Conservation (phyloP, 169 alveolate genomes). For the Perkinsus olseni region DNA sequence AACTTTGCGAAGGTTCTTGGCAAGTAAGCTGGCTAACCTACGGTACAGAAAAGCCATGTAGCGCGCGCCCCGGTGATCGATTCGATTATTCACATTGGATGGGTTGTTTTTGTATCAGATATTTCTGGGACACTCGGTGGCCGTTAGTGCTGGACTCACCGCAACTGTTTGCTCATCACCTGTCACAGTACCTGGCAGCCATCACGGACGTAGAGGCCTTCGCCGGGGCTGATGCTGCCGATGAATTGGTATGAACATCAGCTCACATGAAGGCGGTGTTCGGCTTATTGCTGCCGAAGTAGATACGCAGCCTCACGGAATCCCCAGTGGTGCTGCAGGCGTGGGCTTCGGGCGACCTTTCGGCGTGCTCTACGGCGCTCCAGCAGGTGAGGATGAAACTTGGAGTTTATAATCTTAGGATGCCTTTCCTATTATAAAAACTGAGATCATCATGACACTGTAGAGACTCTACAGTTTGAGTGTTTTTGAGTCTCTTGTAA, state of each 20-base stretch:
- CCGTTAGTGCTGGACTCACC: background rate
- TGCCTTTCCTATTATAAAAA: too few relatives aligned
- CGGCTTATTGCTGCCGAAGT: background rate
- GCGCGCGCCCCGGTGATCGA: background rate
- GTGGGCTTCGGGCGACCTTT: background rate
- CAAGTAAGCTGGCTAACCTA: too few relatives aligned
- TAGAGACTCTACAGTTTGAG: too few relatives aligned
- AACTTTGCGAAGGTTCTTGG: background rate
- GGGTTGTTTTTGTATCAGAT: background rate
- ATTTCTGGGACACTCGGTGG: background rate
- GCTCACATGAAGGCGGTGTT: background rate
- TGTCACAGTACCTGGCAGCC: background rate
- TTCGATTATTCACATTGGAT: too few relatives aligned
- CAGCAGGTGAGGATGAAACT: too few relatives aligned
- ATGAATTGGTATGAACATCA: background rate
- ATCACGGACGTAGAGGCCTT: background rate
- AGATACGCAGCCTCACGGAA: background rate
- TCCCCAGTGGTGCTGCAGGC: background rate
- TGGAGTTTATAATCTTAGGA: too few relatives aligned
- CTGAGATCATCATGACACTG: too few relatives aligned
- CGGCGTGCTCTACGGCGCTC: background rate
- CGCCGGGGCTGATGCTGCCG: background rate
- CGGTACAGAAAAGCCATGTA: too few relatives aligned
- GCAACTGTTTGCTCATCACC: background rate
- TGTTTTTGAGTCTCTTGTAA: too few relatives aligned